These are phyloP conservation scores for Cinnamomum micranthum DNA, from an alignment of 164 flowering plant genomes.

Conservation along the genomic window DNA sequence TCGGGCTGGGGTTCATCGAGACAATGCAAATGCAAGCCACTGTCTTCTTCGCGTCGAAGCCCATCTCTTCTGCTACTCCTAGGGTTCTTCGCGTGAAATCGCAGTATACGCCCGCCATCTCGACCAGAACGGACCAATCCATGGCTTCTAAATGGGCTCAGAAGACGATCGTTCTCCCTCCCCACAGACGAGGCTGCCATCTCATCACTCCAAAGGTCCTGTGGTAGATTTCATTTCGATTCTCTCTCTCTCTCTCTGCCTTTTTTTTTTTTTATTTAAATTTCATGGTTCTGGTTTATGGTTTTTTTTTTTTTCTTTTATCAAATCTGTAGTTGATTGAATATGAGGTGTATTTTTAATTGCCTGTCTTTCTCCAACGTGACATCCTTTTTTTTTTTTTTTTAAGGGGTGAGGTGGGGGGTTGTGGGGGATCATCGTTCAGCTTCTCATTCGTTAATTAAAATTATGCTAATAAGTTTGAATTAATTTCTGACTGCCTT, in stretches of 20 bases:
- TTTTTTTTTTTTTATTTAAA: no score
- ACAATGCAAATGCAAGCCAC: conserved; percentile 13
- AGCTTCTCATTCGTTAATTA: no score
- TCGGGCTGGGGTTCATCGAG: background rate
- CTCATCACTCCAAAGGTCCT: conserved; percentile 79
- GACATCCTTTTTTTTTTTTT: no score
- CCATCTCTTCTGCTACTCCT: background rate
- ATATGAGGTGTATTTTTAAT: no score
- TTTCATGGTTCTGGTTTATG: background rate
- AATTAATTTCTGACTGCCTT: background rate
- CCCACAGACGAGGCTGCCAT: conserved; percentile 83
- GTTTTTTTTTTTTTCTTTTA: background rate
- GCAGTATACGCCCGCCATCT: conserved; percentile 15
- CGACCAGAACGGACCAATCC: conserved; percentile 8
- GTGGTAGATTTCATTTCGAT: no score
- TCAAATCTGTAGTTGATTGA: no score
- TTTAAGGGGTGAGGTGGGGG: no score
- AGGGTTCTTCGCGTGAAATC: conserved; percentile 27
- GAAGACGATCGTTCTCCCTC: conserved; percentile 75
- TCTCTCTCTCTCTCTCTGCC: background rate
- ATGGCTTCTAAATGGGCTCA: conserved; percentile 94
- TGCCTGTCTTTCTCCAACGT: no score
- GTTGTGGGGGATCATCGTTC: no score
- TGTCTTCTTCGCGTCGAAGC: conserved; percentile 9
- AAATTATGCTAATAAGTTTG: no score